phyloP scores from a whole-genome alignment of 345 rosid genomes.

The Xanthoceras sorbifolium region DNA sequence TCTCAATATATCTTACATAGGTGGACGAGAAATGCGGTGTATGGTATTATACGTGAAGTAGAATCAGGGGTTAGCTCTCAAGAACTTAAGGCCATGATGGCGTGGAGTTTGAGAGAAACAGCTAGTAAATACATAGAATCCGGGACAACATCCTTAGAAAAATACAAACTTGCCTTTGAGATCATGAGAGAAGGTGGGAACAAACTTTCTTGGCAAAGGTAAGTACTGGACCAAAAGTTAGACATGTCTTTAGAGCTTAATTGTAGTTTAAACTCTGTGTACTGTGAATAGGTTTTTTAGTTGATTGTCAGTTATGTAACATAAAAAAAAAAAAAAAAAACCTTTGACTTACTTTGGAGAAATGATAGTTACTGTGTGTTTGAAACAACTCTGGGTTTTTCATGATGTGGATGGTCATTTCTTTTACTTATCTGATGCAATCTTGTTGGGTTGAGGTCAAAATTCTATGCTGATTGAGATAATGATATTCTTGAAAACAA shows the following conservation, averaged over 20 bases:
- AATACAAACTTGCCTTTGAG: constrained; percentile 79
- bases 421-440: background rate
- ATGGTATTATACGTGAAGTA: constrained; percentile 52
- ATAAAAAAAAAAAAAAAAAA: background rate
- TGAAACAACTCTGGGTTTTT: constrained; percentile 10
- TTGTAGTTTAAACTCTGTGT: constrained; percentile 22
- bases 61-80: constrained; percentile 62
- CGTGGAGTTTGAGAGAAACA: constrained; percentile 90
- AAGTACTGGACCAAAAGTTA: constrained; percentile 29
- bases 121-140: constrained; percentile 76
- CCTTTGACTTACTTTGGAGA: constrained; percentile 1
- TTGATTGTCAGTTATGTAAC: constrained; percentile 3
- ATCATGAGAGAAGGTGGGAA: constrained; percentile 82
- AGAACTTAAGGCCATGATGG: constrained; percentile 68
- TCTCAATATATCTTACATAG: constrained; percentile 70
- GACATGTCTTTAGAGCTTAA: constrained; percentile 12
- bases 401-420: background rate
- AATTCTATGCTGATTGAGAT: background rate
- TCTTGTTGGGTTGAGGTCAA: background rate
- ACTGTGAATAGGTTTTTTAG: constrained; percentile 15
- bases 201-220: constrained; percentile 74
- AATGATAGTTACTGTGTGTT: background rate
- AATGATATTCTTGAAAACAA: constrained; percentile 8
- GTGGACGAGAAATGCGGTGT: constrained; percentile 86
- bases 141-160: constrained; percentile 68